phyloP scores from a whole-genome alignment of 495 filamentous ascomycete genomes.

The Penicillium mononematosum region DNA sequence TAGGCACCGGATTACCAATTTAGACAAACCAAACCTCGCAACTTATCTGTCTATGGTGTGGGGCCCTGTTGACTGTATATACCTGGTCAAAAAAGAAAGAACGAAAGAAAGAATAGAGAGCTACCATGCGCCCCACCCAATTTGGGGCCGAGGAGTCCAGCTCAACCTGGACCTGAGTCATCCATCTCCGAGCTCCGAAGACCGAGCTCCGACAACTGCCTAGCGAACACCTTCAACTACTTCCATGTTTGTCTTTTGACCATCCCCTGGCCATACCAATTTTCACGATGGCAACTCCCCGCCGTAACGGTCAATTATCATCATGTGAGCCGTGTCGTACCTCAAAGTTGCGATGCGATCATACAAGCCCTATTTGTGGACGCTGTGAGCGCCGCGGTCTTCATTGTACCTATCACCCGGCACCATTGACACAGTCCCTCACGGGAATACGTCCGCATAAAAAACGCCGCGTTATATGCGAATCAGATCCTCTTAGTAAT shows the following conservation, averaged over 20 bases:
- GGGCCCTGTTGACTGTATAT: no score
- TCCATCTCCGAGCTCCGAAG: background rate
- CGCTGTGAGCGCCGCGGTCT: constrained; percentile 27
- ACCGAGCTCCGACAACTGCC: background rate
- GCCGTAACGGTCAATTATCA: constrained; percentile 42
- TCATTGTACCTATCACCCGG: constrained; percentile 35
- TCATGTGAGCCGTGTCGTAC: constrained; percentile 48
- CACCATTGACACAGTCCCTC: constrained; percentile 26
- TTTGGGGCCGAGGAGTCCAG: no score
- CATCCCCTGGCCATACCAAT: background rate
- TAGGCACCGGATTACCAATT: no score
- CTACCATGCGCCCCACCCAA: no score
- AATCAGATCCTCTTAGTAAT: background rate
- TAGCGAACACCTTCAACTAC: background rate
- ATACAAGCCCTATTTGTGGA: constrained; percentile 29
- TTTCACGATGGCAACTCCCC: constrained; percentile 21
- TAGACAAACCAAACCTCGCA: no score
- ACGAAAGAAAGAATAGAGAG: no score
- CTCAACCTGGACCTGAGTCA: background rate
- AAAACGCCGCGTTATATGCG: background rate
- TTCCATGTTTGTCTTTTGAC: background rate
- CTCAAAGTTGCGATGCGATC: constrained; percentile 45
- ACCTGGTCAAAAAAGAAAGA: no score
- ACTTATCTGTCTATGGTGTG: no score
- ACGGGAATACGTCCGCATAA: background rate